A percentile compares a stretch with the other conserved stretches of the same genome.
These are phyloP conservation scores for Coemansia asiatica DNA, from an alignment of 192 early-diverging fungal species.

Conservation along the genomic window DNA sequence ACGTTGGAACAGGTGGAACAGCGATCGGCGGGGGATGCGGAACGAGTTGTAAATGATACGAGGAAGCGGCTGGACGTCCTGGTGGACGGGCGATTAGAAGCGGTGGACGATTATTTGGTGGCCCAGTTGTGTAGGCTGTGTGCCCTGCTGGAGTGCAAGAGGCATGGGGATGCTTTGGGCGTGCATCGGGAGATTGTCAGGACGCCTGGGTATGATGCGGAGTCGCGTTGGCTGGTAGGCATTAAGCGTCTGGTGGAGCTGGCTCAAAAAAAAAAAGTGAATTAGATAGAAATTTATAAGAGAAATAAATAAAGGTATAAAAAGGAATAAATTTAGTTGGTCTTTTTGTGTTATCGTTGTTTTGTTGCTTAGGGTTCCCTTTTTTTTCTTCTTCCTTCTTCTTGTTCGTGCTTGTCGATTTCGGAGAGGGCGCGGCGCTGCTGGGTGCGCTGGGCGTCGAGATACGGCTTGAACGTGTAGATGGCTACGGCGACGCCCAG, in stretches of 20 bases:
- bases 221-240: constrained; percentile 51
- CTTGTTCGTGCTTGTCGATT: constrained; percentile 4
- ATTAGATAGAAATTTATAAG: neutral
- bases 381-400: constrained; percentile 4
- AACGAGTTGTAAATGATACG: constrained; percentile 48
- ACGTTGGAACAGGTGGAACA: constrained; percentile 1
- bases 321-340: neutral
- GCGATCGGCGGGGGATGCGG: neutral
- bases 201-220: constrained; percentile 34
- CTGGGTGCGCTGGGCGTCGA: neutral
- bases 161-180: constrained; percentile 17
- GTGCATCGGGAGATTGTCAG: constrained; percentile 18
- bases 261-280: constrained; percentile 12
- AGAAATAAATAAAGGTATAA: constrained; percentile 1
- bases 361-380: neutral
- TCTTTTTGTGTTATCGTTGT: constrained; percentile 1
- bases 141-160: constrained; percentile 16
- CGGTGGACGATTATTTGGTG: constrained; percentile 30
- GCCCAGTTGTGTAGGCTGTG: constrained; percentile 15
- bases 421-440: constrained; percentile 9
- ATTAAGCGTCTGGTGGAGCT: constrained; percentile 52
- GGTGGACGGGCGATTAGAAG: constrained; percentile 17
- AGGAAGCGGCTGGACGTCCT: constrained; percentile 28
- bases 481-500: constrained; percentile 24
- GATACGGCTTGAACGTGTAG: constrained; percentile 31